Base-by-base conservation (phyloP, 495 filamentous ascomycete genomes). In the Astrothelium macrocarpum region DNA sequence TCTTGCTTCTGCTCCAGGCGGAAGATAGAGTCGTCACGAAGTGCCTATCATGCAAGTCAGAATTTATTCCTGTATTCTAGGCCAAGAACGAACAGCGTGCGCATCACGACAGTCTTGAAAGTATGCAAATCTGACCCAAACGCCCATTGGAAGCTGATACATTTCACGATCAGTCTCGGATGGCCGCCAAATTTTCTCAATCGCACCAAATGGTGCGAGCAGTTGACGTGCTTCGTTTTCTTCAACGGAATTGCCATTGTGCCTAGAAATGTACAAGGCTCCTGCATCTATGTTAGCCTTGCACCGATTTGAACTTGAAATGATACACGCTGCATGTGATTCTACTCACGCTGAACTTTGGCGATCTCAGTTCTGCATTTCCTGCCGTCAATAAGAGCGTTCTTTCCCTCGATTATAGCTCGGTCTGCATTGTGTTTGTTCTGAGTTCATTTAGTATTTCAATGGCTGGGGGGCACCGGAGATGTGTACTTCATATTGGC, bases 331-430 rank as follows among this genome's bases (percentile, higher is more conserved):
- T 28, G 7, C 23, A 7, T 49, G 9, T 3, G 7, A 11, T 49
- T 29, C 59, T 59, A 77, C 81, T 77, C 72, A 83, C 84, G 78
- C 64, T 85, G 81, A 10, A 73, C 74, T 53, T 69, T 67, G 32
- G 83, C 81, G 64, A 79, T 79, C 73, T 87, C 84, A 32, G 77
- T 80, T 9, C 84, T 81, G 75, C 80, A 82, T 12, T 79, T 75
- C 43, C 84, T 82, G n/a, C 80, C 82, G 59, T 78, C 71, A 61
- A 87, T 80, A 32, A 78, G 61, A 23, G 72, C 66, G 28, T 80
- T 79, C 12, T 74, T 76, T 31, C 78, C 83, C 16, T 77, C 58
- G 10, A 63, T 62, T 61, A 84, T 74, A 26, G 84, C 84, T 14
- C 56, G 62, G 46, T 77, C 73, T 25, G 83, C 84, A 68, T 84